Evolutionary conservation across 2,329 filamentous ascomycete genomes (phyloP), one percentile per base, ranked within the genome.

Genomic region (Scorias spongiosa): DNA sequence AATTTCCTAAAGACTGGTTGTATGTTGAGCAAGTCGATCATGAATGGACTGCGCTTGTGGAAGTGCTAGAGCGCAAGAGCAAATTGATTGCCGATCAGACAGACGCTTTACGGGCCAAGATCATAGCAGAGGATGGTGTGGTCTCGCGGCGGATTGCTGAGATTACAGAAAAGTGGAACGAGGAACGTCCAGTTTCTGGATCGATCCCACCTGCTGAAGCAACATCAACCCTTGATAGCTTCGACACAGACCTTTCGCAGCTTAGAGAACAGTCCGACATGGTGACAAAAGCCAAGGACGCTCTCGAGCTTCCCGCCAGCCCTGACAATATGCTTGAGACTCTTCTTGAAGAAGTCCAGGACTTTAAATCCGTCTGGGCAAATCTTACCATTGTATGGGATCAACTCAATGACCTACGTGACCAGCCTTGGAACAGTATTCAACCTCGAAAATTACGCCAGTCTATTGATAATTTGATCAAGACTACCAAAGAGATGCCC

Each of bases 401-500:
- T 60, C 94, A 84, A 58, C 70, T 99, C 47, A 91, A 95, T 56
- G 89, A 96, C 56, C 81, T 95, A 12, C 79, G 86, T 28, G 93
- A 98, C 55, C 83, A 79, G 42, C 74, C 93, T 1, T 99, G 93
- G 93, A 93, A 82, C 45, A 94, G 85, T 57, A 84, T 98, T 1
- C 87, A 96, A 59, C 89, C 93, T 8, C 78, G 91, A 50, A 98
- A 96, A 66, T 78, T 98, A 46, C 79, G 91, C 32, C 77, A 84
- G 54, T 84, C 85, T 49, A 80, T 99, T 42, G 89, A 98, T 57
- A 81, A 82, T 40, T 74, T 96, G 43, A 85, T 96, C 62, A 94
- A 94, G 69, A 93, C 93, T 75, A 96, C 88, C 30, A 96, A 94
- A 66, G 89, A 96, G 49, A 96, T 98, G 91, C 91, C 93, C 0